Percentiles rank a stretch among this genome's conserved stretches.
These are phyloP conservation scores for Coix lacrymajobi DNA, from an alignment of 176 grass and related monocot species.

Conservation along the genomic window DNA sequence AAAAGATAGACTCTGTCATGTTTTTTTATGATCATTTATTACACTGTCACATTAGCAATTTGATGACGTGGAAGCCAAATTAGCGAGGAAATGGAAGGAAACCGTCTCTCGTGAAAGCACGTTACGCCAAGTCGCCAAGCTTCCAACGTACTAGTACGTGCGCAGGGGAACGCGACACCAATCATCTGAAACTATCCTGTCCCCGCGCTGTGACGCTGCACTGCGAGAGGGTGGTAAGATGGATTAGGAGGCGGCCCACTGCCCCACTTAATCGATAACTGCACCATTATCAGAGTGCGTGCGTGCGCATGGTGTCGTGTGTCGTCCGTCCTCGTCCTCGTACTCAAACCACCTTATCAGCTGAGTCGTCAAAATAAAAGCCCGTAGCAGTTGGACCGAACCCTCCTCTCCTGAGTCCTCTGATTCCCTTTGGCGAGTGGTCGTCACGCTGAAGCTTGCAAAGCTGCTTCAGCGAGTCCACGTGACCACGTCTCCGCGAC, in stretches of 20 bases:
- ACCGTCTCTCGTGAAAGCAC: too few relatives aligned
- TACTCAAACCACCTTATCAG: background rate
- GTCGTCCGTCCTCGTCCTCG: background rate
- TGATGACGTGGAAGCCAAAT: too few relatives aligned
- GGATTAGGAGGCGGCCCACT: constrained; percentile 8
- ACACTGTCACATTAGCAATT: too few relatives aligned
- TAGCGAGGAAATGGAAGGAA: too few relatives aligned
- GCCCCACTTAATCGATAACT: background rate
- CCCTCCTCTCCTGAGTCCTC: background rate
- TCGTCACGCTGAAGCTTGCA: too few relatives aligned
- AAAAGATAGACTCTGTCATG: too few relatives aligned
- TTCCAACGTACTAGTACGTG: too few relatives aligned
- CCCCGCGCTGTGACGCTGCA: background rate
- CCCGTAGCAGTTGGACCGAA: constrained; percentile 24
- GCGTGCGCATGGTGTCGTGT: background rate
- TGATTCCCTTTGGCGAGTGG: background rate
- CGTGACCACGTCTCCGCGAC: too few relatives aligned
- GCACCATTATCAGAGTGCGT: background rate
- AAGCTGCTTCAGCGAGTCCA: background rate
- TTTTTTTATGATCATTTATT: too few relatives aligned
- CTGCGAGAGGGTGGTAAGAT: background rate
- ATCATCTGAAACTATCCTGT: too few relatives aligned
- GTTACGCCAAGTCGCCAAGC: too few relatives aligned
- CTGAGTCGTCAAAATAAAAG: background rate
- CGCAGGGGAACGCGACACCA: too few relatives aligned